Conservation (phyloP, 768 basidiomycete genomes). For the Termitomyces sp. region DNA sequence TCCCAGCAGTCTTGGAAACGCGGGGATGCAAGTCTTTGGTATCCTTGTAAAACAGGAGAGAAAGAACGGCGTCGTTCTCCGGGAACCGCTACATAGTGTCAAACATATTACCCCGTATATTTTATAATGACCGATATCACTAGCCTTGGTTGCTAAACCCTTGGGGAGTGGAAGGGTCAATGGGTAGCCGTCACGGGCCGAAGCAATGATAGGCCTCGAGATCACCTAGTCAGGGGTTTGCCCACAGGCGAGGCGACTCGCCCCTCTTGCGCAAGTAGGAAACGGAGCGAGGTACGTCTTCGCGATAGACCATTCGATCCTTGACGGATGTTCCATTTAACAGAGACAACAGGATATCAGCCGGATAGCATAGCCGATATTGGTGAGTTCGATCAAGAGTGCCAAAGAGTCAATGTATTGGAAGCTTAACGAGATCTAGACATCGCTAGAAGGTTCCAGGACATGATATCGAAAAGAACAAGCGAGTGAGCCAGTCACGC, state of each 20-base stretch:
- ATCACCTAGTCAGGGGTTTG: conserved; percentile 25
- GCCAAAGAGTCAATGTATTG: conserved; percentile 32
- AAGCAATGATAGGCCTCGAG: conserved; percentile 22
- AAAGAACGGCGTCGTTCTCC: conserved; percentile 14
- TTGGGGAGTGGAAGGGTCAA: conserved; percentile 21
- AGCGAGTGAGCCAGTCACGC: conserved; percentile 27
- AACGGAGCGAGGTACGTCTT: conserved; percentile 23
- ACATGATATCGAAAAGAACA: conserved; percentile 27
- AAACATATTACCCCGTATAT: conserved; percentile 13
- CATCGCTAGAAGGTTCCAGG: conserved; percentile 20
- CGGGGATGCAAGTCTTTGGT: background rate
- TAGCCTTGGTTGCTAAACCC: conserved; percentile 11
- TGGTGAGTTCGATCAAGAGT: conserved; percentile 27
- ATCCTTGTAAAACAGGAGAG: conserved; percentile 14
- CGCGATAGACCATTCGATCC: conserved; percentile 23
- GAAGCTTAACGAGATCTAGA: conserved; percentile 22
- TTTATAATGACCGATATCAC: conserved; percentile 21
- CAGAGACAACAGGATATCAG: conserved; percentile 25
- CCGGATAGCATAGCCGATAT: conserved; percentile 34
- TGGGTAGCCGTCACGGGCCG: conserved; percentile 15
- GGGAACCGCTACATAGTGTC: conserved; percentile 11
- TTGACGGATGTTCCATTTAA: conserved; percentile 22
- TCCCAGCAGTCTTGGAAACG: background rate
- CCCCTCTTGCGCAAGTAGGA: conserved; percentile 17
- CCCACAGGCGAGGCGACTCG: conserved; percentile 19